phyloP scores from a whole-genome alignment of 2,329 filamentous ascomycete genomes.

The Neocatenulostroma microsporum region DNA sequence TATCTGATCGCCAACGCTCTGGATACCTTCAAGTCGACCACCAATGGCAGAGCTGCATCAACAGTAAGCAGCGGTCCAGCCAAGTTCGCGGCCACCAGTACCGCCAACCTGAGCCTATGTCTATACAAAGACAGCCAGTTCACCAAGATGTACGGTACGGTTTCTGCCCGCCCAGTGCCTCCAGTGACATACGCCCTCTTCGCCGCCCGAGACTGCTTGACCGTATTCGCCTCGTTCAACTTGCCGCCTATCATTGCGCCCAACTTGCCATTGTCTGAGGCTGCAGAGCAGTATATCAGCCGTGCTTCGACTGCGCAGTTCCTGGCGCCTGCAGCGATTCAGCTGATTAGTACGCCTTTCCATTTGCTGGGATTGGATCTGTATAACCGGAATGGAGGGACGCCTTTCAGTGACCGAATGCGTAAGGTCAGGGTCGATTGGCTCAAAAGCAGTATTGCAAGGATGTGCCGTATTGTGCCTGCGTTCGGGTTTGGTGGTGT shows the following conservation, averaged over 20 bases:
- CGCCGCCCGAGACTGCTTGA: constrained; percentile 73
- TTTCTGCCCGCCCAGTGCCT: constrained; percentile 50
- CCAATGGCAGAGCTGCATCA: constrained; percentile 48
- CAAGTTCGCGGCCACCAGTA: constrained; percentile 74
- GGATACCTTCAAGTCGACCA: constrained; percentile 67
- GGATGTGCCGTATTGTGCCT: constrained; percentile 78
- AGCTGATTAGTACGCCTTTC: constrained; percentile 72
- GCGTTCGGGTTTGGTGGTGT: constrained; percentile 86
- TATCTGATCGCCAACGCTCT: constrained; percentile 83
- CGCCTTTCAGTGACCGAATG: constrained; percentile 54
- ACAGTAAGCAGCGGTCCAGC: constrained; percentile 63
- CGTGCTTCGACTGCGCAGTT: constrained; percentile 61
- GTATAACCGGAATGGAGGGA: constrained; percentile 60
- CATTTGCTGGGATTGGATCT: constrained; percentile 79
- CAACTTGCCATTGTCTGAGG: constrained; percentile 41
- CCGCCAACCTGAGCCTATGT: constrained; percentile 77
- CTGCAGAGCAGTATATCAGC: constrained; percentile 47
- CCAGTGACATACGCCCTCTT: constrained; percentile 69
- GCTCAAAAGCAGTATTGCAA: constrained; percentile 61
- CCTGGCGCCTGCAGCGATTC: constrained; percentile 66
- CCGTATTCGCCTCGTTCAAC: constrained; percentile 90
- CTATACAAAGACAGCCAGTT: constrained; percentile 87
- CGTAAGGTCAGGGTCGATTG: constrained; percentile 65
- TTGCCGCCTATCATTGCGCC: constrained; percentile 73
- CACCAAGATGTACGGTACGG: constrained; percentile 69